Base-by-base conservation (phyloP, 192 early-diverging fungal genomes). In the Coemansia sp. region DNA sequence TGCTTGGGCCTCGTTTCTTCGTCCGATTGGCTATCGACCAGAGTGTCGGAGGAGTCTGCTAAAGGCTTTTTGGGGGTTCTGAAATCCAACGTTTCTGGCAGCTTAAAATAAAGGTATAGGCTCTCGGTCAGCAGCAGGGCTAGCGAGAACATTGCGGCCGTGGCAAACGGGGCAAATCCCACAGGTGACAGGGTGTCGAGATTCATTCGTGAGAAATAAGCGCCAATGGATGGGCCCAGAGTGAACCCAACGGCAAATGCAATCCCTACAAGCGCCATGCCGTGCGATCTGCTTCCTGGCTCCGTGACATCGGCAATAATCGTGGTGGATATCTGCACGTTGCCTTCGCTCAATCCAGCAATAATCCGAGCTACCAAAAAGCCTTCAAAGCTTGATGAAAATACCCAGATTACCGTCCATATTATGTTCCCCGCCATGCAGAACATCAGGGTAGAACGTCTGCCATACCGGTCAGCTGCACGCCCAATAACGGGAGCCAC, bases 221-320 rank as follows among this genome's bases (percentile, higher is more conserved):
- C 91, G 28, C 96, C 94, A 9, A 97, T 72, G 15, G 96, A 91
- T 1, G 97, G 97, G 6, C 97, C 97, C 66, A 97, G 63, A 6
- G 97, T 98, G 71, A 99, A 99, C 8, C 95, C 95, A 22, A 95
- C 87, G 1, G 95, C 92, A 85, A 99, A 99, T 2, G 96, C 95
- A 60, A 99, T 96, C 18, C 97, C 97, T 0, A 99, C 95, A 56
- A 95, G 85, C 22, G 97, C 95, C 86, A 99, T 79, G 36, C 92
- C 92, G 20, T 80, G 80, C 2, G 94, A 96, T 22, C 97, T 72
- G 1, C 86, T 89, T 65, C 89, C 83, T 0, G 85, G 80, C 0
- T 91, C 90, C 0, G 97, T 97, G 55, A 98, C 87, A 70, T 99
- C 97, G 17, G 94, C 92, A 48, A 99, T 95, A 73, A 97, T 95